phyloP scores from a whole-genome alignment of 768 basidiomycete species.

The Rhodocollybia butyracea region DNA sequence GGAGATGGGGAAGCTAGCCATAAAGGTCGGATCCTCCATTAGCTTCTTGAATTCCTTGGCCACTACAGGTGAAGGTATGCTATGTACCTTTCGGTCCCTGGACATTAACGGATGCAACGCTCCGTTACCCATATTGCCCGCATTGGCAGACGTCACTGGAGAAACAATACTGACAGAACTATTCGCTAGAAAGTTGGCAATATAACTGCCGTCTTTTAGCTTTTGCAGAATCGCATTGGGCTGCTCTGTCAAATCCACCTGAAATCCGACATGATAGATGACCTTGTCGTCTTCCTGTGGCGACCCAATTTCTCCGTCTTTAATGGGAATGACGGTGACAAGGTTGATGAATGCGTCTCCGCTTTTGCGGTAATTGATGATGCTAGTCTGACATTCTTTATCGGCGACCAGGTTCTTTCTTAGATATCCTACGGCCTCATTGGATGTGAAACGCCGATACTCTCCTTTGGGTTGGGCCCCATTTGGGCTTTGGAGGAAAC shows the following conservation, averaged over 20 bases:
- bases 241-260: constrained; percentile 88
- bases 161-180: constrained; percentile 1
- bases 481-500: constrained; percentile 84
- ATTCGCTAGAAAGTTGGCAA: constrained; percentile 50
- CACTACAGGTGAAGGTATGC: constrained; percentile 31
- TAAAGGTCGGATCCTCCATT: constrained; percentile 44
- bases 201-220: constrained; percentile 73
- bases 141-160: neutral
- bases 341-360: constrained; percentile 89
- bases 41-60: constrained; percentile 52
- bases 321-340: constrained; percentile 85
- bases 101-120: neutral
- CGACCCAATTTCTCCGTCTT: constrained; percentile 50
- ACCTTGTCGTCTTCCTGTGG: constrained; percentile 64
- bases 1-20: constrained; percentile 44
- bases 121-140: neutral
- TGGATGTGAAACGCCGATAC: constrained; percentile 53
- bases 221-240: constrained; percentile 81
- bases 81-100: constrained; percentile 30
- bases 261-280: constrained; percentile 91
- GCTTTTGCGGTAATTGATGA: constrained; percentile 87
- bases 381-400: constrained; percentile 85
- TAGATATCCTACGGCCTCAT: constrained; percentile 60
- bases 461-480: constrained; percentile 34
- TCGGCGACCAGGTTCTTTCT: constrained; percentile 61